Base-by-base conservation (phyloP, 108 stramenopile species). In the Skeletonema potamos region DNA sequence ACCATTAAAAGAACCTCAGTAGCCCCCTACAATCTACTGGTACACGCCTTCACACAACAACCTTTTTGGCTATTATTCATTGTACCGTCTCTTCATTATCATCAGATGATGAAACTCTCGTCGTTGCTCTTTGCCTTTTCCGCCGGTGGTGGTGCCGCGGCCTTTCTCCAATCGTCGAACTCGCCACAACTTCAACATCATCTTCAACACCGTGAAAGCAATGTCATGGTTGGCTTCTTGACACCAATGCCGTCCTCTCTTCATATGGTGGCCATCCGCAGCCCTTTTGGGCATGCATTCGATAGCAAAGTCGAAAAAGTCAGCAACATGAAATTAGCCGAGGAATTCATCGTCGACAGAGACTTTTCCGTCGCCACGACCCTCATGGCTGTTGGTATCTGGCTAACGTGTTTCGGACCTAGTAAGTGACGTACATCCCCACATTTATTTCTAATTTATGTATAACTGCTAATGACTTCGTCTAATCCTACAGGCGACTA, bases 221-320 rank as follows among this genome's bases (percentile, higher is more conserved):
- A 22, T 9, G 8, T 51, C 20, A 51, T 9, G 7, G 8, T 51
- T 22, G 7, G 13, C 54, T 18, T 13, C 51, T 33, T 48, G 8
- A 56, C 70, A 29, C 32, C 69, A 11, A 51, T 22, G 48, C 58
- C 12, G 51, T 28, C 51, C 57, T 59, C 48, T 51, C 48, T 51
- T 54, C 59, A 60, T 13, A 78, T 78, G 77, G 77, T 78, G 7
- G 77, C 77, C 27, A 78, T 70, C 58, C 77, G 77, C 34, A 70
- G 56, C 27, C 77, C 77, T 44, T 71, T 78, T 37, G 66, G 77
- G 77, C 24, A 54, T 63, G 41, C 63, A 15, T 34, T 27, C 58
- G 44, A 39, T 57, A 17, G 43, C 48, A 54, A 58, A 24, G 48
- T 37, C 58, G 33, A 58, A 22, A 34, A 26, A 34, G 39, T 70